phyloP scores from a whole-genome alignment of 1,284 basidiomycete species.

The Jaminaea rosea region DNA sequence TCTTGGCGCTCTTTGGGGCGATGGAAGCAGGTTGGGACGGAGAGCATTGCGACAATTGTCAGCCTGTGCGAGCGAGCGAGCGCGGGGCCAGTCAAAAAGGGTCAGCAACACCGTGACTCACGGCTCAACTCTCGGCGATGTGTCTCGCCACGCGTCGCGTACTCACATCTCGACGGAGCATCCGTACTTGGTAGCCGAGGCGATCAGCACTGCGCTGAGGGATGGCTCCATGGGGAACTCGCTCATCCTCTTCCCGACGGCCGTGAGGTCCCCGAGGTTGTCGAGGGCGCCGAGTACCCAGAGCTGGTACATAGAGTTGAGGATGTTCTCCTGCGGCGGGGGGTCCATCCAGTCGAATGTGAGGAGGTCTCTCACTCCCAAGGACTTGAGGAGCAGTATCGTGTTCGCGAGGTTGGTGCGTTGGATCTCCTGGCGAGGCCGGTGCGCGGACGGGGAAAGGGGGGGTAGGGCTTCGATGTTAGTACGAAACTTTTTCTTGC shows the following conservation, averaged over 20 bases:
- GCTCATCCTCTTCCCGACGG: constrained; percentile 83
- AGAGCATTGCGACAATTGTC: constrained; percentile 97
- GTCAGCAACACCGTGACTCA: too few species aligned
- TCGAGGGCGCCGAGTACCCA: constrained; percentile 97
- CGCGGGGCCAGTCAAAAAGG: too few species aligned
- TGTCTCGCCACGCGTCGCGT: too few species aligned
- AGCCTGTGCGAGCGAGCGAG: too few species aligned
- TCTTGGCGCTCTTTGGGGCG: constrained; percentile 89
- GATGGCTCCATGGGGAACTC: constrained; percentile 75
- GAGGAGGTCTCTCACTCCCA: constrained; percentile 88
- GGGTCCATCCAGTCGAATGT: constrained; percentile 99
- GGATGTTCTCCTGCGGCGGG: constrained; percentile 56
- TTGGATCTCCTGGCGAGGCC: too few species aligned
- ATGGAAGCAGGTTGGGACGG: constrained; percentile 86
- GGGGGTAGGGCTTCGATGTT: too few species aligned
- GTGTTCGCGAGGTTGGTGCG: constrained; percentile 95
- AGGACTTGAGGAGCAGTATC: constrained; percentile 82
- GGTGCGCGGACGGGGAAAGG: too few species aligned
- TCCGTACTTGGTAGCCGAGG: constrained; percentile 81
- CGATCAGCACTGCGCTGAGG: constrained; percentile 96
- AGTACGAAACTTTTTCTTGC: too few species aligned
- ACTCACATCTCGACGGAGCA: constrained; percentile 94
- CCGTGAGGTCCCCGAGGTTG: constrained; percentile 91
- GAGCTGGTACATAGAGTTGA: constrained; percentile 95
- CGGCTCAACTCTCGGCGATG: too few species aligned